phyloP scores from a whole-genome alignment of 768 basidiomycete species.

The Lactifluus echinatus region DNA sequence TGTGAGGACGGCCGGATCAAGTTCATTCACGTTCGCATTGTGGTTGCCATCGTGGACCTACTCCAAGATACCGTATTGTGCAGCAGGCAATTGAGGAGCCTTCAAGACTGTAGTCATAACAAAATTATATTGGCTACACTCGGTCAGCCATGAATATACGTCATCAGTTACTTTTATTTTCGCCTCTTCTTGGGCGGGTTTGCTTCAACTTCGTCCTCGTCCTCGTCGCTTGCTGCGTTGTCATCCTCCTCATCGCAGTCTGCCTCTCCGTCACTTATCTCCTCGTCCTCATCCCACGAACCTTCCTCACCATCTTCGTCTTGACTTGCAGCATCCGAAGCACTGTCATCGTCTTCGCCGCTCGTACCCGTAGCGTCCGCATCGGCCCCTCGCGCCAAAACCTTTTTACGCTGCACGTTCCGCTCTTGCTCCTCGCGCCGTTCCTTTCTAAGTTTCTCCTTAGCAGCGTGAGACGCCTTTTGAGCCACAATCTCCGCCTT shows the following conservation, averaged over 20 bases:
- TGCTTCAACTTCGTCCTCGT: constrained; percentile 34
- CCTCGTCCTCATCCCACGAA: constrained; percentile 53
- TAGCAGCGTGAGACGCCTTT: constrained; percentile 68
- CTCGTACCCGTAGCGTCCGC: constrained; percentile 14
- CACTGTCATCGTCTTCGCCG: constrained; percentile 27
- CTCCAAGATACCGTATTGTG: too few species aligned
- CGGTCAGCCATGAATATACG: not conserved
- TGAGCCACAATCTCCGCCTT: constrained; percentile 62
- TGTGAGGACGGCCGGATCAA: not conserved
- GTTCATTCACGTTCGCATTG: not conserved
- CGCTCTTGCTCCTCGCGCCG: constrained; percentile 84
- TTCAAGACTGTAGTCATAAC: not conserved
- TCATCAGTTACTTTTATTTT: constrained; percentile 42
- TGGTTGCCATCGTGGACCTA: too few species aligned
- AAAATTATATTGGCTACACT: not conserved
- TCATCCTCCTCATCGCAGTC: constrained; percentile 35
- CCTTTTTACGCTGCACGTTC: constrained; percentile 82
- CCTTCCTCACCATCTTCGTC: constrained; percentile 31
- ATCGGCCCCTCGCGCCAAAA: constrained; percentile 28
- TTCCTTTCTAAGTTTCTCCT: constrained; percentile 65
- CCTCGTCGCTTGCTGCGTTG: constrained; percentile 33
- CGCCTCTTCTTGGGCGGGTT: constrained; percentile 45
- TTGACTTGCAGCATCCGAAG: constrained; percentile 27
- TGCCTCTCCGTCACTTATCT: constrained; percentile 48
- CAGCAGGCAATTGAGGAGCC: not conserved